Evolutionary conservation across 768 basidiomycete genomes (phyloP).

Genomic region (Nidularia sp.): DNA sequence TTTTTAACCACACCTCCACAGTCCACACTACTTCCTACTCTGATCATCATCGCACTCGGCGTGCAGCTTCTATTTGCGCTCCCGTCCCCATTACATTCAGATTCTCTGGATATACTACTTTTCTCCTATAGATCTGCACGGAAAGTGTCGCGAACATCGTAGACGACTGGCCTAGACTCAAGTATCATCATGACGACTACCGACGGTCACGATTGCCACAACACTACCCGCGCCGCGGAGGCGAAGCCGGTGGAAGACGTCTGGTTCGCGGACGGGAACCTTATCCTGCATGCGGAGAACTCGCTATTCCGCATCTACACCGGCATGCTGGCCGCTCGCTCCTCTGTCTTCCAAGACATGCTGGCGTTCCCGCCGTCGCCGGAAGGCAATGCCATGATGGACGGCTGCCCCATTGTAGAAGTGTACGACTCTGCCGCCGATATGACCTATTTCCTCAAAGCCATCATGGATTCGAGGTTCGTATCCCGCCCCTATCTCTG

Average conservation of each 20-base stretch:
- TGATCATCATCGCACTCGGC: no score
- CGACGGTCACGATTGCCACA: no score
- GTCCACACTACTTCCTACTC: no score
- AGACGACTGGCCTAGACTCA: no score
- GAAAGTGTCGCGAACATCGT: no score
- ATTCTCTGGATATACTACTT: no score
- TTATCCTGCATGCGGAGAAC: slow-evolving; percentile 30
- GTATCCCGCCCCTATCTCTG: not conserved
- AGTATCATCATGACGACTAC: no score
- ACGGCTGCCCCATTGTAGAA: slow-evolving; percentile 27
- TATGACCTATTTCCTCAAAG: slow-evolving; percentile 27
- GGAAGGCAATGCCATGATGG: slow-evolving; percentile 13
- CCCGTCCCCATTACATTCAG: no score
- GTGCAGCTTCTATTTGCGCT: no score
- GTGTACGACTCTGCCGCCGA: slow-evolving; percentile 29
- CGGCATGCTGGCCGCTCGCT: slow-evolving; percentile 27
- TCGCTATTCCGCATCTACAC: slow-evolving; percentile 29
- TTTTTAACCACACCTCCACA: no score
- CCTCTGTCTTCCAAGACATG: slow-evolving; percentile 35
- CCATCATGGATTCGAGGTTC: slow-evolving; percentile 1
- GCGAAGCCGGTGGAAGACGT: slow-evolving; percentile 1
- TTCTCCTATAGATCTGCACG: no score
- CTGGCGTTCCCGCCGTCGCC: slow-evolving; percentile 28
- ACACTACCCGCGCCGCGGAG: no score
- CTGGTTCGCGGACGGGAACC: slow-evolving; percentile 37